Percentiles rank a stretch among this genome's conserved stretches.
Conservation (phyloP, 2,329 filamentous ascomycete species). For the Fusarium cyanostomum region DNA sequence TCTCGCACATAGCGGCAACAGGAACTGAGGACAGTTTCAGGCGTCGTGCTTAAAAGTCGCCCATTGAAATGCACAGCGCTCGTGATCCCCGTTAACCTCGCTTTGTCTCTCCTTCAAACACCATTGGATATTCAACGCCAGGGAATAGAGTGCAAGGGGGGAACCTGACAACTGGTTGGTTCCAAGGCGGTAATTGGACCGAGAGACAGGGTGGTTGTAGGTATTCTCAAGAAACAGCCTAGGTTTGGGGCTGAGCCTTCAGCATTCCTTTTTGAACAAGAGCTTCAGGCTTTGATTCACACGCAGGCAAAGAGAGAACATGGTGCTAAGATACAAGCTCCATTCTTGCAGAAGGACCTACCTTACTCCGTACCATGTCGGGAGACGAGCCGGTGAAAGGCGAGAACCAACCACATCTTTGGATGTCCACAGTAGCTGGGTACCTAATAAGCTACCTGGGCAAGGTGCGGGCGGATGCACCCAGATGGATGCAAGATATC, state of each 20-base stretch:
- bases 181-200: neutral
- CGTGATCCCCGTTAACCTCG: constrained; percentile 16
- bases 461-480: no score
- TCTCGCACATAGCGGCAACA: neutral
- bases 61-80: constrained; percentile 25
- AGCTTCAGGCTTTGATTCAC: no score
- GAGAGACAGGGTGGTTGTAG: neutral
- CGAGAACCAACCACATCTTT: neutral
- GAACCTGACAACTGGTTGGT: neutral
- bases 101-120: constrained; percentile 32
- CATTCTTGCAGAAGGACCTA: no score
- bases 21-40: constrained; percentile 19
- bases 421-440: no score
- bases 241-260: constrained; percentile 9
- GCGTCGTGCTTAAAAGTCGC: neutral
- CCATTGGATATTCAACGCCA: constrained; percentile 3
- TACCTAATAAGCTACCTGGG: no score
- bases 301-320: no score
- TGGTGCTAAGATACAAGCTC: no score
- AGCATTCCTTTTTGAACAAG: constrained; percentile 12
- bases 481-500: no score
- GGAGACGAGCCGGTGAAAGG: neutral
- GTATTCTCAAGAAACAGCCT: constrained; percentile 22
- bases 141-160: neutral
- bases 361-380: neutral